Percentiles rank a stretch among this genome's conserved stretches.
Evolutionary conservation across 106 monocot species (phyloP).

Genomic region (Acorus gramineus): DNA sequence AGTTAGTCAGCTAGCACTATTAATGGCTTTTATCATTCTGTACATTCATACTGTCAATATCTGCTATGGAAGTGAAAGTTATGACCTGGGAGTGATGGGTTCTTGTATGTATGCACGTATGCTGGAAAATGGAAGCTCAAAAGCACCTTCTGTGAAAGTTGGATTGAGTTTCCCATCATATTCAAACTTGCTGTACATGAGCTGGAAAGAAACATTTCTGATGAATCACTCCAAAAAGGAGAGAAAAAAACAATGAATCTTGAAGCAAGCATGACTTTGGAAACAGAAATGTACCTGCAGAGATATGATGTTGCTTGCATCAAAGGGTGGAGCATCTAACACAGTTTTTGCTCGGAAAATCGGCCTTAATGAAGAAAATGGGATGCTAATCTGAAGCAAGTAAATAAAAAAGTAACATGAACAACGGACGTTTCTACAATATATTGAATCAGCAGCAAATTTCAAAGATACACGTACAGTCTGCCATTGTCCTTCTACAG

Average conservation of each 20-base stretch:
- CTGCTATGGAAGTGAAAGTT: background rate
- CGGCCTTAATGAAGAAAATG: constrained; percentile 78
- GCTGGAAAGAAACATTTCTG: constrained; percentile 32
- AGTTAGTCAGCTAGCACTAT: background rate
- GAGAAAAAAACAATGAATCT: background rate
- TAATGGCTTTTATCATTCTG: too few relatives aligned
- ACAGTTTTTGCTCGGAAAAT: constrained; percentile 80
- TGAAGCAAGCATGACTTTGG: background rate
- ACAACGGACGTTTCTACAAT: too few relatives aligned
- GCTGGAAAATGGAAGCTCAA: constrained; percentile 77
- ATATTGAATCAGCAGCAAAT: background rate
- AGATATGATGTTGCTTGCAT: constrained; percentile 63
- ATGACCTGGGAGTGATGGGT: constrained; percentile 82
- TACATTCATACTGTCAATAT: background rate
- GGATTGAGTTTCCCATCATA: constrained; percentile 95
- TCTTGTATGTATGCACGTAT: constrained; percentile 80
- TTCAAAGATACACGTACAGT: constrained; percentile 30
- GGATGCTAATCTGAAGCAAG: constrained; percentile 58
- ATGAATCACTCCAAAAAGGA: background rate
- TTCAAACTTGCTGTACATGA: constrained; percentile 99
- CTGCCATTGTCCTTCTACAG: constrained; percentile 72
- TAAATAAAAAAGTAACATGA: background rate
- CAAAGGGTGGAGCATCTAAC: constrained; percentile 69
- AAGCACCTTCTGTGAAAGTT: constrained; percentile 78
- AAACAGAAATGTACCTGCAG: constrained; percentile 39